A percentile compares a stretch with the other conserved stretches of the same genome.
Evolutionary conservation across 1,284 basidiomycete species (phyloP).

Genomic region (Cryptococcus amylolentus): DNA sequence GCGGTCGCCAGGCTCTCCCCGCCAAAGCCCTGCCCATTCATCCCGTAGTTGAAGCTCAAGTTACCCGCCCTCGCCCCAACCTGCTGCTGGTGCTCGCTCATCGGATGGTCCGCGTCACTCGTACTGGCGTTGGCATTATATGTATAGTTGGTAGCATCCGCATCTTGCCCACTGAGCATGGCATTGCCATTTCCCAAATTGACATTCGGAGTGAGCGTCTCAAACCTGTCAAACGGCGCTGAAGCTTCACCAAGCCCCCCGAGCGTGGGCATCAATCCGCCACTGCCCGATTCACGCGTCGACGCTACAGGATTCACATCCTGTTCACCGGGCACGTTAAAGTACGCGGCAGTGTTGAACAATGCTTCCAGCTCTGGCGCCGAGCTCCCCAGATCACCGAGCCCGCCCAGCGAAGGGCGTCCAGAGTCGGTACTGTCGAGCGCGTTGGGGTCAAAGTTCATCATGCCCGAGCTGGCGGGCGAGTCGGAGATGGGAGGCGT

Average conservation of each 20-base stretch:
- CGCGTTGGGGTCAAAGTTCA: constrained; percentile 11
- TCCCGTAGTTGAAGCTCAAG: constrained; percentile 24
- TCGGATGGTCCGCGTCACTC: neutral
- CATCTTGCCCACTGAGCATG: constrained; percentile 7
- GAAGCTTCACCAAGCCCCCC: constrained; percentile 28
- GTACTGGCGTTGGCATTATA: neutral
- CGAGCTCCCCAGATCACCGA: neutral
- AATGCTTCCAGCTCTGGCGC: constrained; percentile 38
- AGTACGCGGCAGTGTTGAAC: constrained; percentile 47
- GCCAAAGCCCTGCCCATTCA: constrained; percentile 22
- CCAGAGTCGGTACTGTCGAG: neutral
- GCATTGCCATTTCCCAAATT: constrained; percentile 15
- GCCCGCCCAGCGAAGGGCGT: neutral
- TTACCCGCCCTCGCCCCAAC: neutral
- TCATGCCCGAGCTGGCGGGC: constrained; percentile 37
- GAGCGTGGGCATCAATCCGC: neutral
- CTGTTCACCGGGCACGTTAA: constrained; percentile 29
- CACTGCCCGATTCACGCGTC: neutral
- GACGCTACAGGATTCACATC: no score
- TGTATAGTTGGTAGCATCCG: neutral
- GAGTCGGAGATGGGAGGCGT: constrained; percentile 49
- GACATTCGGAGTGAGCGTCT: constrained; percentile 32
- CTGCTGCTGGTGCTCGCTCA: neutral
- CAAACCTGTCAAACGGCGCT: constrained; percentile 31
- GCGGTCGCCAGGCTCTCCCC: constrained; percentile 29